Conservation (phyloP, 2,329 filamentous ascomycete species). For the Trichoderma sp. region DNA sequence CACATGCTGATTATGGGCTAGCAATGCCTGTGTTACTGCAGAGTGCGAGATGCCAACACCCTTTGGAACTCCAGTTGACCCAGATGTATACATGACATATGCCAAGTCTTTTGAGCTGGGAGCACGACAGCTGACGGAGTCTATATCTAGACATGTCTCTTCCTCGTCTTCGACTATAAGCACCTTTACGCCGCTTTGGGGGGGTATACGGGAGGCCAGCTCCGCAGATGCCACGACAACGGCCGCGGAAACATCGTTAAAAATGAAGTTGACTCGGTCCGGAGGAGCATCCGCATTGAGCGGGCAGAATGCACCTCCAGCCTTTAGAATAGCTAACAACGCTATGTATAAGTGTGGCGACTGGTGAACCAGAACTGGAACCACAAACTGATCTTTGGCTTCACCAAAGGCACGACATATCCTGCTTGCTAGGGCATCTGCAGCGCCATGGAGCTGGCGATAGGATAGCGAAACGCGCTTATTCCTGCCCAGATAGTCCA, state of each 20-base stretch:
- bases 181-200: conserved; percentile 31
- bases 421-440: conserved; percentile 52
- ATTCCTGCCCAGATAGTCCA: conserved; percentile 33
- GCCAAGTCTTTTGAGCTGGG: conserved; percentile 53
- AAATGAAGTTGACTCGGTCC: conserved; percentile 76
- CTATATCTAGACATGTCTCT: background rate
- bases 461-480: conserved; percentile 54
- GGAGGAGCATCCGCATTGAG: conserved; percentile 72
- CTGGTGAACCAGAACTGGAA: conserved; percentile 77
- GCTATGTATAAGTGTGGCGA: conserved; percentile 74
- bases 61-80: conserved; percentile 85
- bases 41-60: conserved; percentile 79
- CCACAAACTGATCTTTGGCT: conserved; percentile 41
- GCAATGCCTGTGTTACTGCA: conserved; percentile 75
- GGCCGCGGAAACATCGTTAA: conserved; percentile 69
- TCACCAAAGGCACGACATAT: conserved; percentile 34
- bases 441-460: conserved; percentile 55
- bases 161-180: conserved; percentile 33
- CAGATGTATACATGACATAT: conserved; percentile 93
- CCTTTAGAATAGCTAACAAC: conserved; percentile 73
- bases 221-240: conserved; percentile 62
- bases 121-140: conserved; percentile 20
- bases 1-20: conserved; percentile 77
- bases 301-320: conserved; percentile 82
- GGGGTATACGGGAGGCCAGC: conserved; percentile 41